phyloP scores from a whole-genome alignment of 495 filamentous ascomycete species.

The Tuber magnatum region DNA sequence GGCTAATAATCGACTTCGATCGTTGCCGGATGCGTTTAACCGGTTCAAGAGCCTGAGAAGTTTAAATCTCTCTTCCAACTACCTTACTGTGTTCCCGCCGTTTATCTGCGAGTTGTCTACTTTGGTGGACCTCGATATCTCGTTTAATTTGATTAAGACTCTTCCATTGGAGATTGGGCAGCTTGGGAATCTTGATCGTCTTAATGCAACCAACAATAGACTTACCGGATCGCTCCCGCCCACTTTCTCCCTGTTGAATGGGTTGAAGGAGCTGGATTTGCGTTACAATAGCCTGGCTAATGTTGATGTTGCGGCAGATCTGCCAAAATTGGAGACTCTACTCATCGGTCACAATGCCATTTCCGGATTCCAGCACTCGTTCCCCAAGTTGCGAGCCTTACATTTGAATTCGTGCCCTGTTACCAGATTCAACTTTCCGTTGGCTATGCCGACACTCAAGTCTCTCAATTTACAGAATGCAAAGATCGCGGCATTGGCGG shows the following conservation, averaged over 20 bases:
- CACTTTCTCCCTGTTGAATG: constrained; percentile 61
- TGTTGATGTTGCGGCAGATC: constrained; percentile 72
- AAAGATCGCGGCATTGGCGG: constrained; percentile 76
- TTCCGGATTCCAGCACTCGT: constrained; percentile 76
- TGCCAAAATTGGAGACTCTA: constrained; percentile 80
- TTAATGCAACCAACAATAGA: constrained; percentile 93
- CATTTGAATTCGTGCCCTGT: constrained; percentile 88
- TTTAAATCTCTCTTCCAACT: constrained; percentile 87
- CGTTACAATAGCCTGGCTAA: constrained; percentile 81
- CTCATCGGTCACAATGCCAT: constrained; percentile 85
- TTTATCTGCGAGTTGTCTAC: constrained; percentile 75
- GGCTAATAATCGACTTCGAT: constrained; percentile 78
- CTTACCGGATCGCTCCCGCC: constrained; percentile 65
- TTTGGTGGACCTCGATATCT: constrained; percentile 88
- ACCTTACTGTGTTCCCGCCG: constrained; percentile 71
- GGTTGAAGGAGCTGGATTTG: constrained; percentile 83
- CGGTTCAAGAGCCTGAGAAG: constrained; percentile 67
- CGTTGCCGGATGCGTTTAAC: constrained; percentile 72
- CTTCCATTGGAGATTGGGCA: constrained; percentile 71
- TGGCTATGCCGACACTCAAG: constrained; percentile 70
- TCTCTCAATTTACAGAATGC: constrained; percentile 78
- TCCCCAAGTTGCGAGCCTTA: constrained; percentile 72
- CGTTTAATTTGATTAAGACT: constrained; percentile 80
- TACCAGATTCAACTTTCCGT: constrained; percentile 78
- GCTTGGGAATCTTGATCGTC: constrained; percentile 69